Percentiles rank a stretch among this genome's conserved stretches.
Evolutionary conservation across 148 eudicot genomes (phyloP).

Genomic region (Rhododendron kiyosumense): DNA sequence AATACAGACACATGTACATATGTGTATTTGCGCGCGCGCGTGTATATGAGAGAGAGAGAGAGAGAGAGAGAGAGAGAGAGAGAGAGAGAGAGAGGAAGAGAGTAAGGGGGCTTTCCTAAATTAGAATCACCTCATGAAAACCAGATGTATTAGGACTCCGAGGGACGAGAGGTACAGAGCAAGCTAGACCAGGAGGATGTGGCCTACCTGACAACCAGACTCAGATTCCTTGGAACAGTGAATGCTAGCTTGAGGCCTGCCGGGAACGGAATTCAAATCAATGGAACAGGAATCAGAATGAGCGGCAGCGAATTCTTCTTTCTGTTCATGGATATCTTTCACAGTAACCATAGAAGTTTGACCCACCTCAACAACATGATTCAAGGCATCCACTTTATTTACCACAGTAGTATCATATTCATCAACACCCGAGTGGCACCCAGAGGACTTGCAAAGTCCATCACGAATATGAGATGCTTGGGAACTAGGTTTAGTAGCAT

Average conservation of each 20-base stretch:
- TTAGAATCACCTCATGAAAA: slow-evolving; percentile 25
- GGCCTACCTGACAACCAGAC: slow-evolving; percentile 11
- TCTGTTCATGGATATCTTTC: neutral
- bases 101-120: neutral
- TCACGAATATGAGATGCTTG: neutral
- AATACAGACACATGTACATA: neutral
- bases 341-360: neutral
- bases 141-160: slow-evolving; percentile 12
- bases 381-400: neutral
- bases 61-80: neutral
- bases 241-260: neutral
- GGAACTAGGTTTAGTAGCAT: neutral
- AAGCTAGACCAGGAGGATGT: slow-evolving; percentile 13
- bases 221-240: slow-evolving; percentile 7
- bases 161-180: slow-evolving; percentile 13
- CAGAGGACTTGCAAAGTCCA: neutral
- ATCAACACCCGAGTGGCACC: neutral
- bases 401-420: neutral
- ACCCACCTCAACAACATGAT: neutral
- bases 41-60: neutral
- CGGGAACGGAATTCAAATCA: slow-evolving; percentile 6
- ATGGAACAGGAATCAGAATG: neutral
- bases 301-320: neutral
- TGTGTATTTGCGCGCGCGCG: neutral
- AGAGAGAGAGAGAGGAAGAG: neutral